Evolutionary conservation across 75 land plant genomes (phyloP), one percentile per base, ranked within the genome.

Genomic region (Larix kaempferi): DNA sequence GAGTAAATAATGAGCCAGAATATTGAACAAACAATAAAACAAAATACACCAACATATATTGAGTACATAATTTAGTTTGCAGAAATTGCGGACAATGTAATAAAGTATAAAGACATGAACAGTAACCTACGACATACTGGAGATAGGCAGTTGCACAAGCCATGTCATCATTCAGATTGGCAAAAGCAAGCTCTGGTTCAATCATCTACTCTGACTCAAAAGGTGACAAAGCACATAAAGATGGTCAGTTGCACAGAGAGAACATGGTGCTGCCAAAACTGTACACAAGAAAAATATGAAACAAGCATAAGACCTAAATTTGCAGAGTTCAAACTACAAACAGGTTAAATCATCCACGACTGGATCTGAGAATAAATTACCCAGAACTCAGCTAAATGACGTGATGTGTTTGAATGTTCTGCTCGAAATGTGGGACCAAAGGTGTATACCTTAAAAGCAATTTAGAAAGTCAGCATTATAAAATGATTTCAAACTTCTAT

Each of bases 391-490:
- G 99, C 98, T 37, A 95, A 82, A 76, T 95, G 98, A 52, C 98
- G 88, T 57, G 91, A 85, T 8, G 99, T 97, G 74, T 97, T 89
- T 0, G 98, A 95, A 69, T 97, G 95, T 78, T 97, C 98, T 56
- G 99, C 99, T 62, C 99, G 86, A 83, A 97, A 97, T 69, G 99
- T 97, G 35, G 99, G 99, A 58, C 99, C 99, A 88, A 97, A 97
- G 2, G 99, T 97, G 74, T 97, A 97, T 17, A 96, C 95, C 99
- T 96, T 86, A 71, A 66, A 60, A 52, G 17, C 16, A 80, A 19
- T 49, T 49, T 49, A 49, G 54, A 49, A 49, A 10, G 54, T 49
- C 12, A 49, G 12, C 12, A 10, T 49, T 49, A 49, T 49, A 49
- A 49, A 49, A 49, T 10, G 54, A 49, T 49, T 49, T 49, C 54